Evolutionary conservation across 345 rosid genomes (phyloP).

Genomic region (Gossypium turneri): DNA sequence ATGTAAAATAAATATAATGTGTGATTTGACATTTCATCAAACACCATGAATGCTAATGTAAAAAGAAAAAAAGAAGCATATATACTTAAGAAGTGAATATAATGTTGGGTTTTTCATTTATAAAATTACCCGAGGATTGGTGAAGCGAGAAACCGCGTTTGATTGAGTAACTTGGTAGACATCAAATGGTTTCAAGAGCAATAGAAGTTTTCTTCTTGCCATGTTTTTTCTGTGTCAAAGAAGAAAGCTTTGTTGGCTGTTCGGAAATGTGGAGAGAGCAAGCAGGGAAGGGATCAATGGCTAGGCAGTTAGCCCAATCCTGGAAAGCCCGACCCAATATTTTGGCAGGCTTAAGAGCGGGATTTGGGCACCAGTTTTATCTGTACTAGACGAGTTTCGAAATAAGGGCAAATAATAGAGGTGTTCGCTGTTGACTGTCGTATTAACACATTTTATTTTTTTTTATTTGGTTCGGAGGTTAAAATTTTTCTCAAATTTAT

Average conservation of each 20-base stretch:
- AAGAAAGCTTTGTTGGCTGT: neutral
- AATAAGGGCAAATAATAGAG: too few relatives aligned
- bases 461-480: rapidly evolving
- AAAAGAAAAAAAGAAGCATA: neutral
- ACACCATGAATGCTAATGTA: conserved; percentile 22
- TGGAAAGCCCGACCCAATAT: neutral
- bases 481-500: too few relatives aligned
- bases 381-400: too few relatives aligned
- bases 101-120: neutral
- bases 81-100: neutral
- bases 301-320: neutral
- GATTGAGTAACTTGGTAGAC: conserved; percentile 42
- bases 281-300: neutral
- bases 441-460: too few relatives aligned
- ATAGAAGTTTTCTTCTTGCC: conserved; percentile 67
- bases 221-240: conserved; percentile 15
- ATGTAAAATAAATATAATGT: neutral
- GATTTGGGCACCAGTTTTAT: neutral
- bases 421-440: rapidly evolving
- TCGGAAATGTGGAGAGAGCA: neutral
- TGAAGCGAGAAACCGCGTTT: conserved; percentile 31
- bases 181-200: conserved; percentile 75
- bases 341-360: neutral
- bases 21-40: conserved; percentile 35
- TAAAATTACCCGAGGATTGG: conserved; percentile 44